phyloP scores from a whole-genome alignment of 2,329 filamentous ascomycete species.

The Trichoderma atroviride region DNA sequence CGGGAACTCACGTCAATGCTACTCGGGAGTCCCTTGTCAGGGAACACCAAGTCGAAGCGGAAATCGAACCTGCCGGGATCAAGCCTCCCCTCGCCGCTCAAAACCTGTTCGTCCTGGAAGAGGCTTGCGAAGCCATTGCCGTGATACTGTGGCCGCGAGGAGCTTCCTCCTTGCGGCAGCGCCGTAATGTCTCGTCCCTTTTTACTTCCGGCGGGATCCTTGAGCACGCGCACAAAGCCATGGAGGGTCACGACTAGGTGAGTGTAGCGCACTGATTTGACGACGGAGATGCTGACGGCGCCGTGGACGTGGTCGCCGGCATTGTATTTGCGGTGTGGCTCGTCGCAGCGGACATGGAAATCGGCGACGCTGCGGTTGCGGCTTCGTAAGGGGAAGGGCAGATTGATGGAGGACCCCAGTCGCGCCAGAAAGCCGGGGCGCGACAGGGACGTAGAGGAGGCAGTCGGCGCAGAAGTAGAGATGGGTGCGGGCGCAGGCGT shows the following conservation, averaged over 20 bases:
- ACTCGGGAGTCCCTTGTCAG: slow-evolving; percentile 72
- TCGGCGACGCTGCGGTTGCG: slow-evolving; percentile 69
- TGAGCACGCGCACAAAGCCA: slow-evolving; percentile 79
- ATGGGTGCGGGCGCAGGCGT: background rate
- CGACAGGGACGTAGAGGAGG: slow-evolving; percentile 41
- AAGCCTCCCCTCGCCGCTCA: slow-evolving; percentile 77
- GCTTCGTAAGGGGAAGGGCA: slow-evolving; percentile 53
- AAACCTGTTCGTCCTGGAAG: slow-evolving; percentile 79
- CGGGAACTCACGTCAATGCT: slow-evolving; percentile 80
- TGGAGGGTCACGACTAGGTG: slow-evolving; percentile 78
- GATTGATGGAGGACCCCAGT: slow-evolving; percentile 48
- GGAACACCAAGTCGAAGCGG: slow-evolving; percentile 73
- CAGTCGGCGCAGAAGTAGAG: background rate
- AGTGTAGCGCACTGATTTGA: slow-evolving; percentile 76
- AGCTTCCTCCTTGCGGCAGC: slow-evolving; percentile 44
- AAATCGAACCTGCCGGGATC: slow-evolving; percentile 78
- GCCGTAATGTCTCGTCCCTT: slow-evolving; percentile 53
- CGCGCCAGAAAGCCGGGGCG: slow-evolving; percentile 53
- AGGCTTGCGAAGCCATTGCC: slow-evolving; percentile 79
- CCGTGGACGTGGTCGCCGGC: slow-evolving; percentile 76
- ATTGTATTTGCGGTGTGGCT: slow-evolving; percentile 75
- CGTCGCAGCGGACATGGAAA: slow-evolving; percentile 75
- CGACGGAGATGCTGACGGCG: slow-evolving; percentile 69
- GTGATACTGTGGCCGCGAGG: slow-evolving; percentile 58
- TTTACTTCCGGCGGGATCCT: slow-evolving; percentile 62